Evolutionary conservation across 2,329 filamentous ascomycete species (phyloP).

Genomic region (Sclerotinia borealis): DNA sequence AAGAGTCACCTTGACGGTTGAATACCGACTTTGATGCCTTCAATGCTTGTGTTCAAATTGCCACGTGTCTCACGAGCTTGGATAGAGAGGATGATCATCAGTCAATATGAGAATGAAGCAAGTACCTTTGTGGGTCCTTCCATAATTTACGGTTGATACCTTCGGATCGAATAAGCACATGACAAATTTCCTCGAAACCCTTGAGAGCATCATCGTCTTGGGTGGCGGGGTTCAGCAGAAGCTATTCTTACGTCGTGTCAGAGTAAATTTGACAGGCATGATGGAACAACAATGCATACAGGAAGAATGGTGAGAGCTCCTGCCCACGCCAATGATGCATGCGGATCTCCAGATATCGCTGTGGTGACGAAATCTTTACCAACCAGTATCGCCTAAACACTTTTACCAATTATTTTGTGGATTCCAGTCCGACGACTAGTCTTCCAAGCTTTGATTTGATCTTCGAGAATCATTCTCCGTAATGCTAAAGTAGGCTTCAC

Average conservation of each 20-base stretch:
- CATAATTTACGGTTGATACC: background rate
- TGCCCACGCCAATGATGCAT: background rate
- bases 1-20: too few species aligned
- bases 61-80: background rate
- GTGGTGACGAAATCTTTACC: background rate
- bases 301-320: background rate
- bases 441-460: background rate
- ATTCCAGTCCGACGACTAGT: background rate
- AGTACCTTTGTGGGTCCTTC: background rate
- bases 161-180: background rate
- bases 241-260: background rate
- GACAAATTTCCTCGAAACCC: background rate
- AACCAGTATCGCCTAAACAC: background rate
- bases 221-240: background rate
- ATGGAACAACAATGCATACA: background rate
- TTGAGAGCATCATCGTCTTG: background rate
- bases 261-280: background rate
- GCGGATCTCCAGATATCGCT: background rate
- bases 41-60: too few species aligned
- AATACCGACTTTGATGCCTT: too few species aligned
- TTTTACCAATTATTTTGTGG: background rate
- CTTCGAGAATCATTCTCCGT: background rate
- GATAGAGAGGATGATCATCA: background rate
- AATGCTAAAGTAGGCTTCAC: background rate
- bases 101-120: background rate